Evolutionary conservation across 164 flowering plant species (phyloP).

Genomic region (Euptelea pleiosperma): DNA sequence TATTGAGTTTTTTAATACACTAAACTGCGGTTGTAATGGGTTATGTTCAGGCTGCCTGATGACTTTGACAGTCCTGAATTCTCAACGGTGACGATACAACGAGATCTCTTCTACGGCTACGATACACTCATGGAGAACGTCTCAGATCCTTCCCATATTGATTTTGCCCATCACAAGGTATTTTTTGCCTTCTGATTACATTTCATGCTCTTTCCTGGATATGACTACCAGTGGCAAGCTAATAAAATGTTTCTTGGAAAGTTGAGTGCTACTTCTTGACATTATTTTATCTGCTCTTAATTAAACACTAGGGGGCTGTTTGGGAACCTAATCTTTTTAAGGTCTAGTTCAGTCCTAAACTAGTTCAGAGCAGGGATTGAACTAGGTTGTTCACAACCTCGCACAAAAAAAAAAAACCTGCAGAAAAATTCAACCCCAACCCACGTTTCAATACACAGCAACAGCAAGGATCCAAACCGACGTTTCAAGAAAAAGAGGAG

Average conservation of each 20-base stretch:
- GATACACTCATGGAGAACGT: conserved; percentile 99
- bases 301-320: no score
- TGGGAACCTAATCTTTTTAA: no score
- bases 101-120: conserved; percentile 90
- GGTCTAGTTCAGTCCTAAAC: no score
- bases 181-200: neutral
- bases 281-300: no score
- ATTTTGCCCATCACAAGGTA: conserved; percentile 97
- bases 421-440: no score
- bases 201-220: neutral
- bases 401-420: no score
- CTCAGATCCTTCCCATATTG: conserved; percentile 98
- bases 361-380: no score
- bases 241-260: neutral
- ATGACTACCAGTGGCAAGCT: neutral
- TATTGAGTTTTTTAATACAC: neutral
- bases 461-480: no score
- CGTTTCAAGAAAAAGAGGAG: no score
- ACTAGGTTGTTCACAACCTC: no score
- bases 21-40: conserved; percentile 1
- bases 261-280: no score
- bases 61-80: conserved; percentile 86
- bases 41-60: conserved; percentile 68
- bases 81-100: conserved; percentile 83
- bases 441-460: no score